A percentile compares a stretch with the other conserved stretches of the same genome.
Evolutionary conservation across 768 basidiomycete genomes (phyloP).

Genomic region (Mycena amicta): DNA sequence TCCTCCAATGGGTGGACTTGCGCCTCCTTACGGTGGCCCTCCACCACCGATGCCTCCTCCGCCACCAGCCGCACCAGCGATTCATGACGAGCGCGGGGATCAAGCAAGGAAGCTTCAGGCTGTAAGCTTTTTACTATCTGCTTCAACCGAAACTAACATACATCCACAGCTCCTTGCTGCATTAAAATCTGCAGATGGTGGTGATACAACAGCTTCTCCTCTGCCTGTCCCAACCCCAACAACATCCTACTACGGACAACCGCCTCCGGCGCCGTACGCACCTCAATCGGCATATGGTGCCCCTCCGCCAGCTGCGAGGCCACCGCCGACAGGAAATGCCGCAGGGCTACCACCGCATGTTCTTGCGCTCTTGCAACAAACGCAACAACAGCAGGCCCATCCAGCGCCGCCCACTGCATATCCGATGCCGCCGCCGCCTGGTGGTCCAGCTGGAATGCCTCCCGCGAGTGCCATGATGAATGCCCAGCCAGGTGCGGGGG

Average conservation of each 20-base stretch:
- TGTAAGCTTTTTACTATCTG: conserved; percentile 38
- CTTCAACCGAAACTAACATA: no score
- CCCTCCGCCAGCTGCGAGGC: conserved; percentile 25
- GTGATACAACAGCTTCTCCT: conserved; percentile 38
- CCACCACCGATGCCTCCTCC: conserved; percentile 1
- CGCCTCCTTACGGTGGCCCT: neutral
- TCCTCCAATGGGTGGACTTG: neutral
- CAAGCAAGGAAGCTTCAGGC: conserved; percentile 88
- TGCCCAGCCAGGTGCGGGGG: conserved; percentile 9
- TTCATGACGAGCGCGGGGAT: conserved; percentile 79
- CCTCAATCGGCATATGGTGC: conserved; percentile 24
- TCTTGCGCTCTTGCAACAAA: conserved; percentile 59
- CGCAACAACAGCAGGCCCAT: conserved; percentile 29
- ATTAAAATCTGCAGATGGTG: conserved; percentile 67
- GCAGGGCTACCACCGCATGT: conserved; percentile 66
- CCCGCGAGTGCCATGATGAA: conserved; percentile 10
- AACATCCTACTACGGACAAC: conserved; percentile 29
- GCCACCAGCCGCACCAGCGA: conserved; percentile 26
- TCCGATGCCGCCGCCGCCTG: conserved; percentile 33
- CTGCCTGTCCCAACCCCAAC: conserved; percentile 28
- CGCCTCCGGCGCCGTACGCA: conserved; percentile 23
- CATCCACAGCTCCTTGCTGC: conserved; percentile 66
- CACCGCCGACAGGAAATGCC: conserved; percentile 39
- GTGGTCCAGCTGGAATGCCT: conserved; percentile 33
- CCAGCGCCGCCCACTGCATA: conserved; percentile 31